Base-by-base conservation (phyloP, 306 rosid species). In the Prunus dulcis region DNA sequence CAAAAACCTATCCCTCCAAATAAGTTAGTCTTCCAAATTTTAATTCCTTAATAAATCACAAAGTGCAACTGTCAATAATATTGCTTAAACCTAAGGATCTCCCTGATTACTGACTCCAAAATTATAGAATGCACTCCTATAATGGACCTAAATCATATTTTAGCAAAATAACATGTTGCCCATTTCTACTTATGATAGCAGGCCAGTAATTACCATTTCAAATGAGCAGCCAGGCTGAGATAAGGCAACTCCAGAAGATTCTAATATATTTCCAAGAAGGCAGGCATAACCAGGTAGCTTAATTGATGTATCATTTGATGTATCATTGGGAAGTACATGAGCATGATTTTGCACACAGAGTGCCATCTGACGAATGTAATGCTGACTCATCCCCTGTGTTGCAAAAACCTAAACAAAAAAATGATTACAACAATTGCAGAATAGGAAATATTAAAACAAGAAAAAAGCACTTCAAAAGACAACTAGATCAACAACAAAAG, bases 281-380 rank as follows among this genome's bases (percentile, higher is more conserved):
- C 99, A 95, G 69, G 96, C 99, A 86, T 90, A 88, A 78, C 93
- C 86, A 79, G 99, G 97, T 77, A 87, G 83, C 72, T 90, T 96
- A 53, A 82, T 78, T 23, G 97, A 86, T 74, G 90, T 81, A 84
- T 90, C 87, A 78, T 81, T 88, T 23, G 97, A 86, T 74, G 90
- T 81, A 84, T 90, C 87, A 78, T 81, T 88, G 13, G 99, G 97
- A 47, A 95, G 97, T 69, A 82, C 77, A 79, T 75, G 79, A 80
- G 83, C 88, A 76, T 86, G 84, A 76, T 84, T 86, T 76, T 89
- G 87, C 87, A 91, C 86, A 79, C 74, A 92, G 8, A 80, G 71
- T 74, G 96, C 88, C 92, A 95, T 89, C 82, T 88, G 96, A 86
- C 83, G 97, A 79, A 92, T 74, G 78, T 95, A 92, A 86, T 85